Conservation (phyloP, 1,284 basidiomycete species). For the Tilletia indica region DNA sequence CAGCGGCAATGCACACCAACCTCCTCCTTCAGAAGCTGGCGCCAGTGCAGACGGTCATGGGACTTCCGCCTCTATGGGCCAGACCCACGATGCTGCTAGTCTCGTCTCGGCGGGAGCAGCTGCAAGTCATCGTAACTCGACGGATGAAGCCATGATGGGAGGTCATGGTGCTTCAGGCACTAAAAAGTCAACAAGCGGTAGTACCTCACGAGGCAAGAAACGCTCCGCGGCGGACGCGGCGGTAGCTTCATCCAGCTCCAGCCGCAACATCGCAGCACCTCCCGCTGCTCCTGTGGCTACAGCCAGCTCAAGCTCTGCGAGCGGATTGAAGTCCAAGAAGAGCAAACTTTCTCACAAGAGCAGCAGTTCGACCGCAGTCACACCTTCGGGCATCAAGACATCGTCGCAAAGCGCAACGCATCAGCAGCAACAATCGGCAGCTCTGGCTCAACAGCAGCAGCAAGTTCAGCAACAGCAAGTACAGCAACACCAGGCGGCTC, state of each 20-base stretch:
- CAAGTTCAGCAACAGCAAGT: constrained; percentile 18
- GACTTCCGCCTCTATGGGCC: not conserved
- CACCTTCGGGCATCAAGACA: not conserved
- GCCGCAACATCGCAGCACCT: constrained; percentile 22
- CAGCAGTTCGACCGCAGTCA: constrained; percentile 1
- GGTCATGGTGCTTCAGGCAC: not conserved
- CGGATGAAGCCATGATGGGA: not conserved
- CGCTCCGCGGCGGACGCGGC: constrained; percentile 66
- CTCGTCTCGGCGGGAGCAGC: not conserved
- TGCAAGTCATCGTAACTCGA: not conserved
- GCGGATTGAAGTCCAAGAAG: constrained; percentile 37
- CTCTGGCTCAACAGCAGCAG: constrained; percentile 24
- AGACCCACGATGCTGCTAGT: not conserved
- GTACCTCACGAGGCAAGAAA: constrained; percentile 59
- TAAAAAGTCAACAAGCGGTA: not conserved
- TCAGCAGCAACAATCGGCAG: constrained; percentile 18
- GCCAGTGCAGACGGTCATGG: not conserved
- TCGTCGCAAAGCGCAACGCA: constrained; percentile 6
- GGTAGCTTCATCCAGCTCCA: constrained; percentile 30
- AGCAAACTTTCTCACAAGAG: constrained; percentile 47
- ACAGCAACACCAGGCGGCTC: not conserved
- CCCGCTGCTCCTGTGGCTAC: constrained; percentile 21
- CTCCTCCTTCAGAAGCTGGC: constrained; percentile 10
- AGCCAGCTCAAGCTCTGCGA: constrained; percentile 36
- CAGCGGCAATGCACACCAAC: constrained; percentile 35